A percentile compares a stretch with the other conserved stretches of the same genome.
Evolutionary conservation across 164 flowering plant genomes (phyloP).

Genomic region (Magnolia changhungtana): DNA sequence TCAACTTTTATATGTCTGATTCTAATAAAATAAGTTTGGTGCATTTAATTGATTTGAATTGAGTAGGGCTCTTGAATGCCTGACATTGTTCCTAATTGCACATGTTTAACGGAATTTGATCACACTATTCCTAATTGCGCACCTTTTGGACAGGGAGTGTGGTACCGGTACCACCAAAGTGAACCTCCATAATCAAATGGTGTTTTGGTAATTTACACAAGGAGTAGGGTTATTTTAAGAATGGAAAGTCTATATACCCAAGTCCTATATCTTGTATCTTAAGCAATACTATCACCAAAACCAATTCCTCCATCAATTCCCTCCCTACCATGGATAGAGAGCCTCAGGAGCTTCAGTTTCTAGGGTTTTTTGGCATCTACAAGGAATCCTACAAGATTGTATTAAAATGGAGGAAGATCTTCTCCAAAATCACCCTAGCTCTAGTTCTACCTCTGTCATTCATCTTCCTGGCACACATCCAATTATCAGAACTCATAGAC

Average conservation of each 20-base stretch:
- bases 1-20: no score
- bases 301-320: not conserved
- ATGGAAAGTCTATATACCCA: not conserved
- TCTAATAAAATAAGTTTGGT: no score
- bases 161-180: no score
- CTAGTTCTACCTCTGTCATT: conserved; percentile 29
- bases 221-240: not conserved
- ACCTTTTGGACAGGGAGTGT: no score
- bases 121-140: no score
- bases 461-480: conserved; percentile 20
- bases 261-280: not conserved
- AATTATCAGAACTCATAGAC: conserved; percentile 14
- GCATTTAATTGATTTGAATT: no score
- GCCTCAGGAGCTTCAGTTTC: conserved; percentile 27
- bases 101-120: no score
- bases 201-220: not conserved
- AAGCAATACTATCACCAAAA: not conserved
- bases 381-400: conserved; percentile 25
- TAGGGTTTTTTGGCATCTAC: conserved; percentile 25
- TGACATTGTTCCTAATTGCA: no score
- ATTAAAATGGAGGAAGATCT: conserved; percentile 20
- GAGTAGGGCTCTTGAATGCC: no score
- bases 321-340: conserved; percentile 23
- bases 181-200: no score
- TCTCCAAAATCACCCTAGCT: conserved; percentile 23